Evolutionary conservation across 768 basidiomycete species (phyloP), one percentile per base, ranked within the genome.

Genomic region (Gautieria morchelliformis): DNA sequence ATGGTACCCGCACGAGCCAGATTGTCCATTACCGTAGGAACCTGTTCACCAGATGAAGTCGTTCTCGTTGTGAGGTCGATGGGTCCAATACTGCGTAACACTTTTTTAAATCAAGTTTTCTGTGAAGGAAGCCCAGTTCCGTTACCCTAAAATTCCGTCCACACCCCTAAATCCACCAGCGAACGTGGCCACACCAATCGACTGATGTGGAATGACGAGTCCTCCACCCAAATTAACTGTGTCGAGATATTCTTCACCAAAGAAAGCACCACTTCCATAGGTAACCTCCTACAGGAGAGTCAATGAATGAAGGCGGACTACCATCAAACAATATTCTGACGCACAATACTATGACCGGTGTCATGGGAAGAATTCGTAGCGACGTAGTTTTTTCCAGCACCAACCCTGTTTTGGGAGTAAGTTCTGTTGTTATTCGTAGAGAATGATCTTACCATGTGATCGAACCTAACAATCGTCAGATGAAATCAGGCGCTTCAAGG

Each of bases 131-230:
- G 4, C 19, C 14, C 24, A 12, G 3, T n/a, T 30, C 27, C 59
- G 61, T 52, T 59, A 73, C 74, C 79, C 79, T 40, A 82, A 66
- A 58, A 80, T 78, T 8, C 81, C 80, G 59, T 83, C 80, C 17
- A 78, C 72, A 48, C 63, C 77, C 30, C 63, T 54, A 63, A 79
- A 78, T 32, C 78, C 78, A 59, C 68, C 64, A 0, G 75, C 65
- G n/a, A 63, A 63, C 14, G 70, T 71, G 30, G 75, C 75, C 27
- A 79, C 75, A 40, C 77, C 78, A 52, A 78, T 77, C 12, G 71
- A 74, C 62, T 79, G 78, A 35, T 74, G 70, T 60, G 71, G 62
- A 58, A 79, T 76, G 30, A 75, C 72, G 33, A 79, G 74, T 1
- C 53, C 64, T 0, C 70, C 48, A 37, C 51, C 57, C 15, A 61